Percentiles rank a stretch among this genome's conserved stretches.
These are phyloP conservation scores for Didymella keratinophila DNA, from an alignment of 2,329 filamentous ascomycete genomes.

Conservation along the genomic window DNA sequence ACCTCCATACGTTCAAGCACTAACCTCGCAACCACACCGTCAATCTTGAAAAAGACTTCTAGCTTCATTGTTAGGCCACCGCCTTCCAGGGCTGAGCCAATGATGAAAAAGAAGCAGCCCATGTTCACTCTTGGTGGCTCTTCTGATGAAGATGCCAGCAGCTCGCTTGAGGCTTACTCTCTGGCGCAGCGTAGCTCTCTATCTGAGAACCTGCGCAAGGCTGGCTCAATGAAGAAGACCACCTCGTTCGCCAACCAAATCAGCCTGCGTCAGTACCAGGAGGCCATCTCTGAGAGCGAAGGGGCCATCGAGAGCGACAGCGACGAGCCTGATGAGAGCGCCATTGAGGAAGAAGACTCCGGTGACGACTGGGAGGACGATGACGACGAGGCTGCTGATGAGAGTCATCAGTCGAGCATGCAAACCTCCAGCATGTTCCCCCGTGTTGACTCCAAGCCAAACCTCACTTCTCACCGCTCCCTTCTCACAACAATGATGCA, in stretches of 20 bases:
- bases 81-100: conserved; percentile 45
- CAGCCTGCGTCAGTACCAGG: conserved; percentile 69
- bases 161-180: conserved; percentile 70
- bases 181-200: conserved; percentile 62
- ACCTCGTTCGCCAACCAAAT: conserved; percentile 83
- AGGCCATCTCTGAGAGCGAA: conserved; percentile 63
- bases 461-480: conserved; percentile 84
- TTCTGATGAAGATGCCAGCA: conserved; percentile 84
- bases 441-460: conserved; percentile 85
- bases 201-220: conserved; percentile 61
- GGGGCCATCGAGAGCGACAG: conserved; percentile 66
- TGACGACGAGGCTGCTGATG: conserved; percentile 72
- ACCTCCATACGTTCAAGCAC: conserved; percentile 71
- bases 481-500: conserved; percentile 90
- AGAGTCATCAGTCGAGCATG: conserved; percentile 82
- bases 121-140: conserved; percentile 80
- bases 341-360: conserved; percentile 68
- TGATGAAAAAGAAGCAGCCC: conserved; percentile 69
- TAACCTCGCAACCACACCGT: conserved; percentile 63
- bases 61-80: conserved; percentile 41
- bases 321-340: conserved; percentile 65
- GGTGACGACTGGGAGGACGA: conserved; percentile 64
- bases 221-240: conserved; percentile 69
- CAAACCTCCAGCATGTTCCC: conserved; percentile 85
- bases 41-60: conserved; percentile 64